Conservation (phyloP, 805 yeast genomes). For the Priceomyces fermenticarens region DNA sequence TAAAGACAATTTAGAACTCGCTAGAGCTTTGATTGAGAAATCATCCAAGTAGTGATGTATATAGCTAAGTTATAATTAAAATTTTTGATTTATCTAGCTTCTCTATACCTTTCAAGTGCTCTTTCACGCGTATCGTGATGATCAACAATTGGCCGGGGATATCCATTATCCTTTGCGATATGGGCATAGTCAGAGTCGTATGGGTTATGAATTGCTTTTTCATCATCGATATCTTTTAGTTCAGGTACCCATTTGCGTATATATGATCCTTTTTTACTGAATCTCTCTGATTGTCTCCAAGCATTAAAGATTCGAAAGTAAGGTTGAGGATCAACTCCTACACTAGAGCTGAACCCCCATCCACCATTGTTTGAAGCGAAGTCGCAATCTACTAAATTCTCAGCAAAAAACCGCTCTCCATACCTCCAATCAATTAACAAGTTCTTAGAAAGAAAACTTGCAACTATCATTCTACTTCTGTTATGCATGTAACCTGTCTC, state of each 20-base stretch:
- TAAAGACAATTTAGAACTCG: slow-evolving; percentile 45
- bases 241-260: slow-evolving; percentile 53
- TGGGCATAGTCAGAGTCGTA: slow-evolving; percentile 22
- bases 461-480: slow-evolving; percentile 52
- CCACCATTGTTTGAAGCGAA: slow-evolving; percentile 55
- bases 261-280: slow-evolving; percentile 45
- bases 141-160: slow-evolving; percentile 45
- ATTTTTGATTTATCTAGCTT: slow-evolving; percentile 19
- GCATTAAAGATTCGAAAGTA: slow-evolving; percentile 57
- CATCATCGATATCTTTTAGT: slow-evolving; percentile 23
- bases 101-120: slow-evolving; percentile 40
- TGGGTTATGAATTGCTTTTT: slow-evolving; percentile 34
- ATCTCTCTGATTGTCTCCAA: slow-evolving; percentile 45
- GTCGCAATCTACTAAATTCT: slow-evolving; percentile 50
- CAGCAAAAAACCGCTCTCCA: slow-evolving; percentile 52
- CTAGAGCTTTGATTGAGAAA: slow-evolving; percentile 20
- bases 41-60: slow-evolving; percentile 4
- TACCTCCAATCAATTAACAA: slow-evolving; percentile 52
- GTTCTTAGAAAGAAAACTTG: slow-evolving; percentile 50
- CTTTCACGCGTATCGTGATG: slow-evolving; percentile 38
- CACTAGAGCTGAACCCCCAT: slow-evolving; percentile 54
- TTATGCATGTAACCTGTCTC: slow-evolving; percentile 55
- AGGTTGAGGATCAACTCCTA: slow-evolving; percentile 56
- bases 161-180: slow-evolving; percentile 26
- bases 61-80: neutral